These are phyloP conservation scores for Pseudofabraea citricarpa DNA, from an alignment of 2,329 filamentous ascomycete species.

Conservation along the genomic window DNA sequence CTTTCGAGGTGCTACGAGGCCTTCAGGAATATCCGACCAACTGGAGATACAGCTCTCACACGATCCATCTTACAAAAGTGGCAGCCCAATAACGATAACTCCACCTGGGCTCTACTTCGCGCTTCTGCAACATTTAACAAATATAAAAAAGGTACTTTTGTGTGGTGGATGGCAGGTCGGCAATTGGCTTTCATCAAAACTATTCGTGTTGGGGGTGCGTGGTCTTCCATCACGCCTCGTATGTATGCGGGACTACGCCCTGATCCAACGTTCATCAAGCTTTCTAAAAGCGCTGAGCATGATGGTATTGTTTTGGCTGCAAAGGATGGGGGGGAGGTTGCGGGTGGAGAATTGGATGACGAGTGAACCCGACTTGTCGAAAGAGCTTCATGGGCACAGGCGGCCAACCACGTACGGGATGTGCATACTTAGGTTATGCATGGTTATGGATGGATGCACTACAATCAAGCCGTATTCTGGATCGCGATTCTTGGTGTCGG, in stretches of 20 bases:
- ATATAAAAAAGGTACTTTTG: conserved; percentile 9
- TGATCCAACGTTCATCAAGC: conserved; percentile 12
- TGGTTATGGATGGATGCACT: too few relatives aligned
- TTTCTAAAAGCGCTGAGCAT: not conserved
- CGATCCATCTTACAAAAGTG: conserved; percentile 12
- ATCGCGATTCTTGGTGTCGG: too few relatives aligned
- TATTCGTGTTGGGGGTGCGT: not conserved
- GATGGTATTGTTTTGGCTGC: not conserved
- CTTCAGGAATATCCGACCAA: conserved; percentile 21
- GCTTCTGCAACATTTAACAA: conserved; percentile 33
- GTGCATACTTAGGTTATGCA: too few relatives aligned
- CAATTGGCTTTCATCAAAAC: conserved; percentile 24
- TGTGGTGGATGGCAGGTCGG: conserved; percentile 25
- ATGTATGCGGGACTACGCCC: conserved; percentile 19
- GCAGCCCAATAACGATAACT: conserved; percentile 10
- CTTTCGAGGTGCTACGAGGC: conserved; percentile 8
- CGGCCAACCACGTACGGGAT: too few relatives aligned
- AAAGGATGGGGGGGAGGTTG: not conserved
- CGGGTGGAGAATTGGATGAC: not conserved
- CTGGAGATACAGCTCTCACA: conserved; percentile 10
- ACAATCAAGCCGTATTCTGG: too few relatives aligned
- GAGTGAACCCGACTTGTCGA: too few relatives aligned
- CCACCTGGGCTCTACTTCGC: conserved; percentile 38
- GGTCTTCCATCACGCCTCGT: conserved; percentile 3
- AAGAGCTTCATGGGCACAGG: too few relatives aligned